These are phyloP conservation scores for Calvatia gigantea DNA, from an alignment of 768 basidiomycete species.

Conservation along the genomic window DNA sequence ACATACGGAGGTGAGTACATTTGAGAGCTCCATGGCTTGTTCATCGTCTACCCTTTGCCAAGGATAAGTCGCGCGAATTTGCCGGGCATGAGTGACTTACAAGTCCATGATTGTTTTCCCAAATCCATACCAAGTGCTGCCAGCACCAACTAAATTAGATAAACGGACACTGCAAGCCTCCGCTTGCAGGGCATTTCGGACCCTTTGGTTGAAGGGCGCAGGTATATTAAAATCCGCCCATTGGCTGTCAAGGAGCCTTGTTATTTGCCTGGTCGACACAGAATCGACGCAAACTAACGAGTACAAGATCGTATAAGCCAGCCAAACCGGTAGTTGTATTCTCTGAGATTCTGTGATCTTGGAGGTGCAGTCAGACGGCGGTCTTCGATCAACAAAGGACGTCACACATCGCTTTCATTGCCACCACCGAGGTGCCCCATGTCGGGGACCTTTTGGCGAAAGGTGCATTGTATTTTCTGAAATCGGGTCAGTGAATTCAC, in stretches of 20 bases:
- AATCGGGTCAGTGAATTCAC: background rate
- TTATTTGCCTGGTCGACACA: constrained; percentile 4
- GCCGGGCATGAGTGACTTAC: constrained; percentile 33
- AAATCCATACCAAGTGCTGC: constrained; percentile 90
- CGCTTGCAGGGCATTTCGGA: constrained; percentile 84
- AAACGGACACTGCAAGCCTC: constrained; percentile 84
- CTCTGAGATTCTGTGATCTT: constrained; percentile 80
- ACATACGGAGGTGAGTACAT: constrained; percentile 62
- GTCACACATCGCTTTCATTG: constrained; percentile 73
- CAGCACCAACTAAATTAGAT: constrained; percentile 79
- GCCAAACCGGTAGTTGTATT: constrained; percentile 85
- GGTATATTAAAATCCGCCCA: constrained; percentile 91
- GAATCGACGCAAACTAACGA: constrained; percentile 43
- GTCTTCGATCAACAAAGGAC: constrained; percentile 3
- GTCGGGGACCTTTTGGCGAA: constrained; percentile 78
- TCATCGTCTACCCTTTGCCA: constrained; percentile 66
- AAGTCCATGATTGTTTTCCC: constrained; percentile 84
- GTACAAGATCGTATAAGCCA: constrained; percentile 81
- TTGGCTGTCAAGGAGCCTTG: constrained; percentile 49
- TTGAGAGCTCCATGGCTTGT: constrained; percentile 68
- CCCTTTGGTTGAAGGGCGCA: constrained; percentile 67
- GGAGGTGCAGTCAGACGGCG: background rate
- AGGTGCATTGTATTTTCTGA: constrained; percentile 92
- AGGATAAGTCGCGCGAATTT: background rate
- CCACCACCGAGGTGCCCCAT: constrained; percentile 91